Percentiles rank a stretch among this genome's conserved stretches.
phyloP scores from a whole-genome alignment of 2,329 filamentous ascomycete genomes.

The Neofusicoccum cordaticola region DNA sequence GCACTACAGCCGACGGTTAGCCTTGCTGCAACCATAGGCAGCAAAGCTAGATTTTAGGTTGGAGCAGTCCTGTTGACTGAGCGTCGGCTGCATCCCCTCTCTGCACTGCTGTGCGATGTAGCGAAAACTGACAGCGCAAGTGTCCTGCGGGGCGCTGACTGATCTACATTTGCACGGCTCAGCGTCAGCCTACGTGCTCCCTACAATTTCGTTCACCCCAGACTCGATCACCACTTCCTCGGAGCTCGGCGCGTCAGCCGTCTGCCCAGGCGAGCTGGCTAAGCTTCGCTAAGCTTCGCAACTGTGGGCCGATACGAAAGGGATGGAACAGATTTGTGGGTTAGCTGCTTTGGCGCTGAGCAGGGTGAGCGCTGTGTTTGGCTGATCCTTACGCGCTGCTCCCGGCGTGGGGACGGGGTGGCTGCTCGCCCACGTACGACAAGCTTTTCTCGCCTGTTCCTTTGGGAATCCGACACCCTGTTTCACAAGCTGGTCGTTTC shows the following conservation, averaged over 20 bases:
- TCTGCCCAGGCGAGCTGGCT: background rate
- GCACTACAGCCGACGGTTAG: background rate
- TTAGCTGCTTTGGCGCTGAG: background rate
- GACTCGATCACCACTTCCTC: background rate
- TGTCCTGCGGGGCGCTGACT: background rate
- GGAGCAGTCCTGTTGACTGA: too few relatives aligned
- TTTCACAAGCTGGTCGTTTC: background rate
- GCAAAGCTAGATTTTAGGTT: too few relatives aligned
- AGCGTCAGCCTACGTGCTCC: background rate
- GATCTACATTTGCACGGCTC: too few relatives aligned
- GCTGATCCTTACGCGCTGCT: background rate
- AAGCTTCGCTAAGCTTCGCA: constrained; percentile 8
- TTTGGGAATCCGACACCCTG: background rate
- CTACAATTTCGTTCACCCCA: background rate
- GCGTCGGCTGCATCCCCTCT: too few relatives aligned
- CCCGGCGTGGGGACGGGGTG: background rate
- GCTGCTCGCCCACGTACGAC: background rate
- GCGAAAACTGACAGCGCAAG: background rate
- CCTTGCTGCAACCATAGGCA: too few relatives aligned
- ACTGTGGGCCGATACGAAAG: background rate
- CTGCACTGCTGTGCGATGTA: background rate
- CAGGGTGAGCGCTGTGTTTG: background rate
- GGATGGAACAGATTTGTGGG: background rate
- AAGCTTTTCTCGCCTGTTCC: background rate
- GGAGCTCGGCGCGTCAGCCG: background rate